Conservation (phyloP, 208 protist genomes). For the Leishmania tropica region DNA sequence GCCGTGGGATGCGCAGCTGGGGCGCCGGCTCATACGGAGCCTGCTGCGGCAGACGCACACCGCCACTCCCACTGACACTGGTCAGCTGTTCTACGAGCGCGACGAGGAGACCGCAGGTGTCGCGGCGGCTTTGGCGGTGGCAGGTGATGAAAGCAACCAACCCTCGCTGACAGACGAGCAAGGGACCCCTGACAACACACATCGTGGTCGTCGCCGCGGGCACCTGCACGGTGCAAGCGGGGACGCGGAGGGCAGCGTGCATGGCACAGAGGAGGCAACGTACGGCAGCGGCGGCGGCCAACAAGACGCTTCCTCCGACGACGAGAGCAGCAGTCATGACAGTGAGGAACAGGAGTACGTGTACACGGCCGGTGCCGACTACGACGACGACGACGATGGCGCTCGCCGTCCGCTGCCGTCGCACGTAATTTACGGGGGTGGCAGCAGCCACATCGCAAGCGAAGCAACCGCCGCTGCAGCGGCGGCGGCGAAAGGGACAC, state of each 20-base stretch:
- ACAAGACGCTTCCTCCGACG: conserved; percentile 5
- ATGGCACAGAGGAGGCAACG: not conserved
- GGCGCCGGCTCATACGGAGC: conserved; percentile 25
- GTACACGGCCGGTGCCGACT: conserved; percentile 15
- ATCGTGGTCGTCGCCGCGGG: not conserved
- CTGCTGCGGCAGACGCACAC: conserved; percentile 18
- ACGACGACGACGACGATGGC: conserved; percentile 33
- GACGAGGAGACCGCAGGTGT: conserved; percentile 5
- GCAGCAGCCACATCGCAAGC: conserved; percentile 2
- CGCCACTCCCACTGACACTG: conserved; percentile 7
- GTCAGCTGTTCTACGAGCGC: conserved; percentile 28
- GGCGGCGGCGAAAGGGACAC: conserved; percentile 13
- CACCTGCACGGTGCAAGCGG: not conserved
- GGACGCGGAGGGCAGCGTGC: not conserved
- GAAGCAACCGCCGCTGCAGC: conserved; percentile 11
- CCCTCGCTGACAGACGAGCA: conserved; percentile 9
- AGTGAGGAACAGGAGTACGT: conserved; percentile 17
- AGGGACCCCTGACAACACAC: not conserved
- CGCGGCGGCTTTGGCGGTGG: not conserved
- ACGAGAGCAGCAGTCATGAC: conserved; percentile 3
- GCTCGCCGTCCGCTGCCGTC: conserved; percentile 11
- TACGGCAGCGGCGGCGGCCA: not conserved
- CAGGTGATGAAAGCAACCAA: not conserved
- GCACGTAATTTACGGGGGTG: not conserved
- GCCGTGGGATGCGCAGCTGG: conserved; percentile 36